These are phyloP conservation scores for Diaporthe sp. DNA, from an alignment of 2,329 filamentous ascomycete species.

Conservation along the genomic window DNA sequence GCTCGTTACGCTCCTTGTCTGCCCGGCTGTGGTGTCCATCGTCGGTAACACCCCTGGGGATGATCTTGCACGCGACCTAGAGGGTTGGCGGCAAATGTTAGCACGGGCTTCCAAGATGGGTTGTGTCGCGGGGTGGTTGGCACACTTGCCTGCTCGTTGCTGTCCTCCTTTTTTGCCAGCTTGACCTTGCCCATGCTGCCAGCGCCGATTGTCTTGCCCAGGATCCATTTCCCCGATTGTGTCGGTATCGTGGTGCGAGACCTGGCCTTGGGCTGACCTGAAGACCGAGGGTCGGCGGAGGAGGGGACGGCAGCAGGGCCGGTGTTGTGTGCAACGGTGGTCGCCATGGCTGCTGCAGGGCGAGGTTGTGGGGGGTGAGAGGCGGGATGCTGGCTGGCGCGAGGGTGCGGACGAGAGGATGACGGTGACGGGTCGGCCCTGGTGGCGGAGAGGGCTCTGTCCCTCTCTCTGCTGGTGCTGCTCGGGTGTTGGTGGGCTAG, in stretches of 20 bases:
- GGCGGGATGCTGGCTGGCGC: conserved; percentile 63
- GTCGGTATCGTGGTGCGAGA: conserved; percentile 89
- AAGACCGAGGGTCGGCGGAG: conserved; percentile 61
- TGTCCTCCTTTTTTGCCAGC: conserved; percentile 89
- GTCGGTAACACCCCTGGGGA: conserved; percentile 89
- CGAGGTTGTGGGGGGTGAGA: conserved; percentile 47
- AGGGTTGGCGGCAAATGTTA: conserved; percentile 34
- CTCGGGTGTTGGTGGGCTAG: conserved; percentile 73
- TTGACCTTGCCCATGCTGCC: conserved; percentile 99
- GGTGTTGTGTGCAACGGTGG: conserved; percentile 62
- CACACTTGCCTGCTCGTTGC: conserved; percentile 84
- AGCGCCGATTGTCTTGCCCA: conserved; percentile 96
- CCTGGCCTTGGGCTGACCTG: conserved; percentile 64
- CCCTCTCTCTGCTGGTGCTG: conserved; percentile 74
- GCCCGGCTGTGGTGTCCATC: conserved; percentile 80
- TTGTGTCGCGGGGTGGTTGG: neutral
- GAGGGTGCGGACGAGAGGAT: conserved; percentile 61
- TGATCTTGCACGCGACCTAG: conserved; percentile 96
- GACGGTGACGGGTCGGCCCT: conserved; percentile 70
- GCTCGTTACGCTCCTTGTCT: conserved; percentile 90
- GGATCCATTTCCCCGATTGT: conserved; percentile 90
- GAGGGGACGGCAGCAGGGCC: conserved; percentile 66
- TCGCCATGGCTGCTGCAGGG: conserved; percentile 49
- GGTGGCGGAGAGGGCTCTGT: conserved; percentile 48
- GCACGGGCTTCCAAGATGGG: conserved; percentile 26